Evolutionary conservation across 345 rosid species (phyloP).

Genomic region (Jatropha curcas): DNA sequence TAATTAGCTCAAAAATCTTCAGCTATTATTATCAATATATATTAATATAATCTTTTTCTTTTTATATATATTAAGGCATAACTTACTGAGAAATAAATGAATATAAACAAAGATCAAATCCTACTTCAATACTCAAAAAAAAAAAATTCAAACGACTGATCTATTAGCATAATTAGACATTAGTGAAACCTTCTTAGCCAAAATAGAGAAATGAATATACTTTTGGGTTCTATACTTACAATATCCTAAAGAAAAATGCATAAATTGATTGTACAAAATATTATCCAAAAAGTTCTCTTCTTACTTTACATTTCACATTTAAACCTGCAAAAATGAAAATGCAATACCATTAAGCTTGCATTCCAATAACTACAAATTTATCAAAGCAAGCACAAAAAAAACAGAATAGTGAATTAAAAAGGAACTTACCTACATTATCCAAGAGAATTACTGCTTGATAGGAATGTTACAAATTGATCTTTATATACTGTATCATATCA

Average conservation of each 20-base stretch:
- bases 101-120: no score
- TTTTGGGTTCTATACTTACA: not conserved
- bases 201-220: no score
- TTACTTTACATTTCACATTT: slow-evolving; percentile 1
- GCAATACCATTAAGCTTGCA: not conserved
- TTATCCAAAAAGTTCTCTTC: not conserved
- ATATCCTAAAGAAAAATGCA: not conserved
- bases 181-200: no score
- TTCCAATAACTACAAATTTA: not conserved
- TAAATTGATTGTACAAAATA: not conserved
- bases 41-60: no score
- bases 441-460: not conserved
- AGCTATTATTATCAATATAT: no score
- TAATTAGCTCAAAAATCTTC: no score
- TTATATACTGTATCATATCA: not conserved
- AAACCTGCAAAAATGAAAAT: slow-evolving; percentile 9
- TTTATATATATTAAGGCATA: no score
- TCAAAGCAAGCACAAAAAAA: not conserved
- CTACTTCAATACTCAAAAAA: no score
- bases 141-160: no score
- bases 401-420: not conserved
- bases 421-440: not conserved
- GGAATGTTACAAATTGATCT: not conserved
- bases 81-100: no score
- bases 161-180: no score